Conservation (phyloP, 2,329 filamentous ascomycete species). For the Bipolaris cookei region DNA sequence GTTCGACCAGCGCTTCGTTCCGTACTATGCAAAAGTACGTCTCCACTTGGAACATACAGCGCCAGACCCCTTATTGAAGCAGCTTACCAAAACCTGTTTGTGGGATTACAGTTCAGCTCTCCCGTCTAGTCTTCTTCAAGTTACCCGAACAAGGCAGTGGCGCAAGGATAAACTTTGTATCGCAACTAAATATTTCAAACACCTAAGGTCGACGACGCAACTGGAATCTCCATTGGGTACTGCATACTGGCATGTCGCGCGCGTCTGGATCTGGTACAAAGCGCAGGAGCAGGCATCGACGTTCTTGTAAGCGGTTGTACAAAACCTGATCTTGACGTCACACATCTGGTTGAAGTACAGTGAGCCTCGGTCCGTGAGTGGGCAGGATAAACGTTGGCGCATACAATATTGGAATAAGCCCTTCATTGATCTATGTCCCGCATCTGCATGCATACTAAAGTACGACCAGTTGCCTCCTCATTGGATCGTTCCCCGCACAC, state of each 20-base stretch:
- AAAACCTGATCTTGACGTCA: slow-evolving; percentile 2
- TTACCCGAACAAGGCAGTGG: not conserved
- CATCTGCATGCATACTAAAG: slow-evolving; percentile 7
- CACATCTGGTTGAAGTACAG: not conserved
- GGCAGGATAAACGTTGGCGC: slow-evolving; percentile 1
- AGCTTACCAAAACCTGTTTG: not conserved
- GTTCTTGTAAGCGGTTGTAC: not conserved
- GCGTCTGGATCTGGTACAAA: not conserved
- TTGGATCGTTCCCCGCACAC: slow-evolving; percentile 3
- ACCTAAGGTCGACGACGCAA: not conserved
- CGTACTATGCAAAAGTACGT: not conserved
- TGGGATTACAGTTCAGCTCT: not conserved
- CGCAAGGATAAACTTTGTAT: not conserved
- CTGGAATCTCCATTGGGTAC: not conserved
- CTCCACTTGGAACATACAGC: not conserved
- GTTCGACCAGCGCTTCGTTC: not conserved
- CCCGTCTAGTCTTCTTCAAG: not conserved
- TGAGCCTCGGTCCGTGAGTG: not conserved
- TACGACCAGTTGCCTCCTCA: not conserved
- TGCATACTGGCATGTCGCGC: not conserved
- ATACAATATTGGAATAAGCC: slow-evolving; percentile 3
- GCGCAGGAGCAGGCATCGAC: not conserved
- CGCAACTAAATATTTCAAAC: not conserved
- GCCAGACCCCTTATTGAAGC: not conserved
- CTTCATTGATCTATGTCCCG: slow-evolving; percentile 17